These are phyloP conservation scores for Niebla homalea DNA, from an alignment of 495 filamentous ascomycete genomes.

Conservation along the genomic window DNA sequence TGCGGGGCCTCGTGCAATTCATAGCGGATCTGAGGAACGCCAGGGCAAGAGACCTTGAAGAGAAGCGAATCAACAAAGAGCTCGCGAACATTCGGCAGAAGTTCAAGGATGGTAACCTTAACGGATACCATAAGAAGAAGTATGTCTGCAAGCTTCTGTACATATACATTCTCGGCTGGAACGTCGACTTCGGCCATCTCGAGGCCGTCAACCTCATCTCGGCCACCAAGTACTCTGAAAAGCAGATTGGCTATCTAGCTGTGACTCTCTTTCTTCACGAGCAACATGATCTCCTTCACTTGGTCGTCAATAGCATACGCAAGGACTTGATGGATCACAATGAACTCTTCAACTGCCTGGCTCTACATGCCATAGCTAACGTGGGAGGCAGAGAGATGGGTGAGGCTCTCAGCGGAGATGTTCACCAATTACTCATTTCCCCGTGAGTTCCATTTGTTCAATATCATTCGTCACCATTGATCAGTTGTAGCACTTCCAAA, in stretches of 20 bases:
- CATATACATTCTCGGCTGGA: conserved; percentile 98
- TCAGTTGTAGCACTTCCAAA: conserved; percentile 63
- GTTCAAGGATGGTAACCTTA: conserved; percentile 68
- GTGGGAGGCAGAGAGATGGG: conserved; percentile 95
- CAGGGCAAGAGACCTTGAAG: conserved; percentile 85
- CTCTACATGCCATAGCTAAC: conserved; percentile 97
- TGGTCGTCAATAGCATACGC: conserved; percentile 96
- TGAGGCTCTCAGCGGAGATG: conserved; percentile 82
- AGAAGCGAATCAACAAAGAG: conserved; percentile 99
- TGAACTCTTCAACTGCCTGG: conserved; percentile 93
- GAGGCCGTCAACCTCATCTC: conserved; percentile 97
- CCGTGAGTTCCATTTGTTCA: conserved; percentile 47
- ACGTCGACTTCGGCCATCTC: conserved; percentile 97
- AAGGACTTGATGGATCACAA: conserved; percentile 92
- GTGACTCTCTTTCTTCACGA: conserved; percentile 97
- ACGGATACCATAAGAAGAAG: conserved; percentile 99
- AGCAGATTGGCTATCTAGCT: conserved; percentile 97
- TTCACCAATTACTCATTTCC: conserved; percentile 88
- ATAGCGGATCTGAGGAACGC: conserved; percentile 96
- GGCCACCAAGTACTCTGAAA: conserved; percentile 94
- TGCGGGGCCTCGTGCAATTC: conserved; percentile 90
- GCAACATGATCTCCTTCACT: conserved; percentile 85
- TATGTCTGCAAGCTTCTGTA: conserved; percentile 99
- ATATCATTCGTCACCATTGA: conserved; percentile 11
- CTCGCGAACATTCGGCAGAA: conserved; percentile 86